Evolutionary conservation across 768 basidiomycete genomes (phyloP), one percentile per base, ranked within the genome.

Genomic region (Calocera cornea): DNA sequence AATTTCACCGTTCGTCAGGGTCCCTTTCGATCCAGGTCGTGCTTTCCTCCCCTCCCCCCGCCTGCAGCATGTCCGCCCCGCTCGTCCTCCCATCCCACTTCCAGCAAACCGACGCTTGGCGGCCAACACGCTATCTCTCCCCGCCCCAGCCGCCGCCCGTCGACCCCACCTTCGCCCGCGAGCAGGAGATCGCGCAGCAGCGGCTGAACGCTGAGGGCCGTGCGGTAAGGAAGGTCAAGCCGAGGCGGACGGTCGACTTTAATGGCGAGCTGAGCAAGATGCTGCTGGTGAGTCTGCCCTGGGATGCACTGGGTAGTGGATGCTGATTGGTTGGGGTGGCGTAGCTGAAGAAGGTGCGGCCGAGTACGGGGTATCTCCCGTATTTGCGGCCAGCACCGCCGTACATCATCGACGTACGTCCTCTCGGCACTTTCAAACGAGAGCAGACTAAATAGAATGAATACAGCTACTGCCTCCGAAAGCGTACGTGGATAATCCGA

Each of bases 201-300:
- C 79, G 86, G 73, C 78, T 84, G 72, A 72, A 44, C 70, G 71
- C n/a, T 75, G 92, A 92, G 72, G 90, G 91, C 1, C 90, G 89
- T 75, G 79, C 86, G 19, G 83, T 89, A 70, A 95, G 92, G 82
- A 95, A 93, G 80, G 94, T 90, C 60, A 84, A 93, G 69, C 94
- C 97, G 24, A 80, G 95, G 66, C 80, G 93, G 78, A 97, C 97
- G 22, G 95, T 98, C 14, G 97, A 98, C 77, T 98, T 94, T 72
- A 88, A 89, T 71, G 94, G 93, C 33, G 87, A 87, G 1, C 81
- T 95, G 77, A 90, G 88, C 17, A 82, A 93, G 70, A 97, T 91
- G 93, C 77, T 82, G 66, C 75, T 92, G 78, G 94, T 97, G 74
- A 68, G 87, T 79, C 11, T 34, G n/a, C 36, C 16, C 29, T 50